Conservation (phyloP, 1,284 basidiomycete genomes). For the Cerrena zonata region DNA sequence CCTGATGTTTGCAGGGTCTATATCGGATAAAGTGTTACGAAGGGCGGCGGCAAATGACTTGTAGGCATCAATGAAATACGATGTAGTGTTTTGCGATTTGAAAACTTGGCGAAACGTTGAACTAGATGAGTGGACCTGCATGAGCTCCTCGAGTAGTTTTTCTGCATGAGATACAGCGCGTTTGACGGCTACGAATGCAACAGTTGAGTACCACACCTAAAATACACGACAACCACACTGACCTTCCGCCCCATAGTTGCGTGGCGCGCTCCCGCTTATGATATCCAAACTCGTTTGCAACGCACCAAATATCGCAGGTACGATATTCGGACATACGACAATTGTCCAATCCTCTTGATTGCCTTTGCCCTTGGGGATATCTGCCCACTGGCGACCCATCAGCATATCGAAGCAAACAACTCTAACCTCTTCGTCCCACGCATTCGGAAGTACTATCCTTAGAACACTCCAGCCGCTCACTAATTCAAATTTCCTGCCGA, state of each 20-base stretch:
- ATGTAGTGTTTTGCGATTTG: conserved; percentile 61
- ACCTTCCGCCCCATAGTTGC: conserved; percentile 8
- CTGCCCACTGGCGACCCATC: conserved; percentile 36
- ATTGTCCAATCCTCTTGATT: conserved; percentile 30
- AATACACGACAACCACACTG: background rate
- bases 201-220: background rate
- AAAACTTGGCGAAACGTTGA: conserved; percentile 65
- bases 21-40: conserved; percentile 25
- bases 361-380: conserved; percentile 6
- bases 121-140: conserved; percentile 56
- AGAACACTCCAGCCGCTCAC: conserved; percentile 71
- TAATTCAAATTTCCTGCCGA: conserved; percentile 69
- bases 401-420: conserved; percentile 60
- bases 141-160: conserved; percentile 58
- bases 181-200: background rate
- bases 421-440: conserved; percentile 65
- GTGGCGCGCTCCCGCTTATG: conserved; percentile 26
- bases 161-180: conserved; percentile 35
- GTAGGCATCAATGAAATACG: conserved; percentile 60
- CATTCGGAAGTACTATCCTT: conserved; percentile 56
- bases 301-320: conserved; percentile 62
- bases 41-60: conserved; percentile 48
- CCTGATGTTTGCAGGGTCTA: conserved; percentile 43
- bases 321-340: conserved; percentile 52
- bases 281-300: conserved; percentile 39